A percentile compares a stretch with the other conserved stretches of the same genome.
These are phyloP conservation scores for Ophiocordyceps unilateralis DNA, from an alignment of 2,329 filamentous ascomycete genomes.

Conservation along the genomic window DNA sequence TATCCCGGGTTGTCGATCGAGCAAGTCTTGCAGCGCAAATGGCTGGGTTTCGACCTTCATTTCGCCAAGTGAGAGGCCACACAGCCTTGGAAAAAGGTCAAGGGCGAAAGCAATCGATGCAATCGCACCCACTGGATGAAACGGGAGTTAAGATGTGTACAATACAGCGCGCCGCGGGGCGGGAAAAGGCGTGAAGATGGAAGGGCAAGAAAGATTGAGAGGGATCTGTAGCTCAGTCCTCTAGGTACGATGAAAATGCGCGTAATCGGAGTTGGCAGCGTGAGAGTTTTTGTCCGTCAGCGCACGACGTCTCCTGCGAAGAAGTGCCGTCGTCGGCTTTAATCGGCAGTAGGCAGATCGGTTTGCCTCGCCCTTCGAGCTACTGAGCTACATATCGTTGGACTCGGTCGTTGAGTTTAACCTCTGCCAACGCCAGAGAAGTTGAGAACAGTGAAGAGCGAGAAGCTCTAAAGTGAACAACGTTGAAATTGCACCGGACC, in stretches of 20 bases:
- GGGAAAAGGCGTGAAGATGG: not conserved
- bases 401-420: too few species aligned
- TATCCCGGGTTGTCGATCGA: constrained; percentile 72
- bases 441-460: too few species aligned
- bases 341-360: too few species aligned
- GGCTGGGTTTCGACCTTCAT: constrained; percentile 93
- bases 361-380: too few species aligned
- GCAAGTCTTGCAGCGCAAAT: constrained; percentile 71
- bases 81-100: not conserved
- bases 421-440: too few species aligned
- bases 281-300: too few species aligned
- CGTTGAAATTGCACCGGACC: too few species aligned
- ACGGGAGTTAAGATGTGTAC: not conserved
- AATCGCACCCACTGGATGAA: not conserved
- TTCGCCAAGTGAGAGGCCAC: constrained; percentile 67
- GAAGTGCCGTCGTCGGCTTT: too few species aligned
- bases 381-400: too few species aligned
- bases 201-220: not conserved
- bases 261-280: not conserved
- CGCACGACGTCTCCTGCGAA: too few species aligned
- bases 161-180: not conserved
- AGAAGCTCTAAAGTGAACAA: too few species aligned
- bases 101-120: not conserved
- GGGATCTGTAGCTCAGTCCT: not conserved
- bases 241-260: not conserved